Percentiles rank a stretch among this genome's conserved stretches.
Evolutionary conservation across 306 rosid species (phyloP).

Genomic region (Casuarina cunninghamiana): DNA sequence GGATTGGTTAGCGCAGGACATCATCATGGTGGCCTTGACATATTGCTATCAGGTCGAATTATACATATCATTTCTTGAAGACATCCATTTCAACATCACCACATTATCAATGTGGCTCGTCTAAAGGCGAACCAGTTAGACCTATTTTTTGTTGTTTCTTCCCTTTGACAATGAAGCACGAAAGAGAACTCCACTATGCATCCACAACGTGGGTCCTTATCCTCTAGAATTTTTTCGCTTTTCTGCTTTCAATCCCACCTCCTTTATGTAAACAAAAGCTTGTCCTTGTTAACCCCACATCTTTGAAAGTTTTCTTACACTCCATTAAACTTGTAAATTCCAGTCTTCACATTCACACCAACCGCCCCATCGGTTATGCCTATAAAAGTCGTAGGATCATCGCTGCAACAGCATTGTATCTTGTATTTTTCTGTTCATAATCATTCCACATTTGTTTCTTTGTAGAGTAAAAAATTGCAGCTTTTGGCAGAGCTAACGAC

Average conservation of each 20-base stretch:
- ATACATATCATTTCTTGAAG: not conserved
- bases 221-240: slow-evolving; percentile 3
- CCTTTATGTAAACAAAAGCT: not conserved
- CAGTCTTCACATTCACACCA: slow-evolving; percentile 25
- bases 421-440: not conserved
- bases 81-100: not conserved
- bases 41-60: not conserved
- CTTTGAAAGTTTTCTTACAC: not conserved
- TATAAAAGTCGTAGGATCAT: not conserved
- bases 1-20: no score
- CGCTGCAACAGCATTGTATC: not conserved
- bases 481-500: not conserved
- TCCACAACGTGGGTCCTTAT: not conserved
- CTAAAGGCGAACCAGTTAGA: not conserved
- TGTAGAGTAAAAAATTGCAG: not conserved
- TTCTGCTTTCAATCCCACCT: not conserved
- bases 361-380: slow-evolving; percentile 3
- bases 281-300: slow-evolving; percentile 15
- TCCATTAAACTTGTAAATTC: not conserved
- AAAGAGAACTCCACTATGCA: not conserved
- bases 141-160: not conserved
- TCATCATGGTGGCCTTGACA: no score
- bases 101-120: not conserved
- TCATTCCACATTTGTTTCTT: slow-evolving; percentile 6
- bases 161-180: not conserved